A percentile compares a stretch with the other conserved stretches of the same genome.
Conservation (phyloP, 2,329 filamentous ascomycete species). For the Alternaria longipes region DNA sequence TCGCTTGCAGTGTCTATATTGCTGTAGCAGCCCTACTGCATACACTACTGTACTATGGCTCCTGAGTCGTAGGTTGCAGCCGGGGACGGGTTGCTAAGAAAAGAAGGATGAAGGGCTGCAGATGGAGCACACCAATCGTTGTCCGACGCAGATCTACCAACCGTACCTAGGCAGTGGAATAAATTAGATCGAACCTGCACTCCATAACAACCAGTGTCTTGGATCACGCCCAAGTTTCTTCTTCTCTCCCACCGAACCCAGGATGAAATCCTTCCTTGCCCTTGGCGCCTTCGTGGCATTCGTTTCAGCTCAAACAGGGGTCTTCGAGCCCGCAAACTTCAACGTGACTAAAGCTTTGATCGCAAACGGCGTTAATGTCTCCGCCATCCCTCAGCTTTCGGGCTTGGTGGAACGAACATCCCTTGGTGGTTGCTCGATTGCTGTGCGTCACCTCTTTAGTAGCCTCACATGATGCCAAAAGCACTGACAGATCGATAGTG, state of each 20-base stretch:
- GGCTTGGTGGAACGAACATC: slow-evolving; percentile 7
- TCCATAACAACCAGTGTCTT: neutral
- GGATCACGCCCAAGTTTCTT: slow-evolving; percentile 2
- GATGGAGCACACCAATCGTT: neutral
- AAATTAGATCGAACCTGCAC: slow-evolving; percentile 4
- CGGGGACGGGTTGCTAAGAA: neutral
- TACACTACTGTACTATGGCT: neutral
- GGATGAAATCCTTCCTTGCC: slow-evolving; percentile 23
- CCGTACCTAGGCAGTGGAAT: neutral
- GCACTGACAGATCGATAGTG: slow-evolving; percentile 28
- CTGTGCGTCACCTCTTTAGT: slow-evolving; percentile 26
- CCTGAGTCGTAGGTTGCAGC: no score
- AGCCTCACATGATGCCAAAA: slow-evolving; percentile 1
- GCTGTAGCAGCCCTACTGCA: neutral
- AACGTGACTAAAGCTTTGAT: slow-evolving; percentile 32
- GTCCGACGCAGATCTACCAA: slow-evolving; percentile 1
- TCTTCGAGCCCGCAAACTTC: slow-evolving; percentile 31
- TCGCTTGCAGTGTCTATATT: neutral
- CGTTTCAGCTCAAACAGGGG: slow-evolving; percentile 19
- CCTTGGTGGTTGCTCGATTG: slow-evolving; percentile 27
- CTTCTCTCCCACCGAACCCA: neutral
- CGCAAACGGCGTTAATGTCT: slow-evolving; percentile 29
- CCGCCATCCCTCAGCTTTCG: slow-evolving; percentile 27
- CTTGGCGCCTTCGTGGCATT: slow-evolving; percentile 18
- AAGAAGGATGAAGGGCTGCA: neutral